These are phyloP conservation scores for Penicillium canescens DNA, from an alignment of 495 filamentous ascomycete species.

Conservation along the genomic window DNA sequence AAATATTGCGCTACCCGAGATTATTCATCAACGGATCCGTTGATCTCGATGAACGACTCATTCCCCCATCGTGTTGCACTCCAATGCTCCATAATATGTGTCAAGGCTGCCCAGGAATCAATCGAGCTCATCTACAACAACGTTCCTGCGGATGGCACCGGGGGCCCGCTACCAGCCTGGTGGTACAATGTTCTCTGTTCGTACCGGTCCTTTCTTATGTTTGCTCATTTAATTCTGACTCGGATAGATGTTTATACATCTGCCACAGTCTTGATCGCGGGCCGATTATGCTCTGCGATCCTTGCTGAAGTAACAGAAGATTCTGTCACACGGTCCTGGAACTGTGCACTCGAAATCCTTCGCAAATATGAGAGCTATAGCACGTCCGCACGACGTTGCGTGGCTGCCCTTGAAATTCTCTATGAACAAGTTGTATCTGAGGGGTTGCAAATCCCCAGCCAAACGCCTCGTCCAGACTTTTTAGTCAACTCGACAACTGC, in stretches of 20 bases:
- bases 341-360: constrained; percentile 34
- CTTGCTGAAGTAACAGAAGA: constrained; percentile 28
- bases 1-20: constrained; percentile 37
- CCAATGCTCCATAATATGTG: constrained; percentile 40
- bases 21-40: constrained; percentile 15
- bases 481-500: background rate
- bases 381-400: constrained; percentile 35
- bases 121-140: constrained; percentile 37
- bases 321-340: constrained; percentile 31
- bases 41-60: constrained; percentile 31
- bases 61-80: constrained; percentile 39
- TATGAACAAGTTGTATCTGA: constrained; percentile 35
- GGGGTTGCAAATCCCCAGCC: constrained; percentile 2
- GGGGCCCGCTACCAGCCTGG: constrained; percentile 40
- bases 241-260: constrained; percentile 36
- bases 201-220: background rate
- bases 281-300: constrained; percentile 32
- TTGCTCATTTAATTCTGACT: background rate
- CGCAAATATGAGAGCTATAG: constrained; percentile 37
- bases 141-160: constrained; percentile 31
- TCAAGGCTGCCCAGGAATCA: constrained; percentile 37
- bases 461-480: background rate
- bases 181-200: constrained; percentile 45
- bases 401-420: constrained; percentile 41
- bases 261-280: constrained; percentile 40